Evolutionary conservation across 306 rosid genomes (phyloP), one percentile per base, ranked within the genome.

Genomic region (Parietaria judaica): DNA sequence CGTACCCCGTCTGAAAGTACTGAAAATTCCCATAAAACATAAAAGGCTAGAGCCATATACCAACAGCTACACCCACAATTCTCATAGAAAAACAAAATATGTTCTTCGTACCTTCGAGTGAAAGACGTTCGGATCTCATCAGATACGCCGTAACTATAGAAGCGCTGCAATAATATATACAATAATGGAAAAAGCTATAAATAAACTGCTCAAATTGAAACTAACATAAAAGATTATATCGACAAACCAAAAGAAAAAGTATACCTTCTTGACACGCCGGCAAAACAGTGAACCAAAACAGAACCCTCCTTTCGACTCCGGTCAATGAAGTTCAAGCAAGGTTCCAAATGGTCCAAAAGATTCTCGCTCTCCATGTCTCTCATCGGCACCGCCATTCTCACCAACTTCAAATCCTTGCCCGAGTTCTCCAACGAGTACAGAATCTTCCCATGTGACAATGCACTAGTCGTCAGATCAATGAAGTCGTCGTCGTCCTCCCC

Each of bases 231-330:
- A 41, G 3, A 23, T 23, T 8, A 8, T 41, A 41, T 41, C 3
- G 7, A 41, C 45, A 41, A 41, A 5, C 6, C 53, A 49, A 5
- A n/a, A 49, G 6, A 46, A 13, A 7, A 13, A 7, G 9, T 49
- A 5, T 11, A 90, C 97, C 97, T 91, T 85, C 96, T 86, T 41
- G 98, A 92, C n/a, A 92, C 98, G 14, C 98, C 98, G 14, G 96
- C 98, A 52, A 92, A 88, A 76, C 98, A 92, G 70, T 92, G 98
- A 36, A 92, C 96, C 73, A 92, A 61, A 77, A 92, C 87, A 54
- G 86, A 73, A 37, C 98, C 98, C 59, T 92, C 82, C 66, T 86
- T 88, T 64, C 90, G 75, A 39, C 86, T 77, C 41, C 65, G 63
- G 56, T 92, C 94, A 63, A 92, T 82, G 70, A 88, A 92, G 74